Base-by-base conservation (phyloP, 1,284 basidiomycete species). In the Tremellales sp. region DNA sequence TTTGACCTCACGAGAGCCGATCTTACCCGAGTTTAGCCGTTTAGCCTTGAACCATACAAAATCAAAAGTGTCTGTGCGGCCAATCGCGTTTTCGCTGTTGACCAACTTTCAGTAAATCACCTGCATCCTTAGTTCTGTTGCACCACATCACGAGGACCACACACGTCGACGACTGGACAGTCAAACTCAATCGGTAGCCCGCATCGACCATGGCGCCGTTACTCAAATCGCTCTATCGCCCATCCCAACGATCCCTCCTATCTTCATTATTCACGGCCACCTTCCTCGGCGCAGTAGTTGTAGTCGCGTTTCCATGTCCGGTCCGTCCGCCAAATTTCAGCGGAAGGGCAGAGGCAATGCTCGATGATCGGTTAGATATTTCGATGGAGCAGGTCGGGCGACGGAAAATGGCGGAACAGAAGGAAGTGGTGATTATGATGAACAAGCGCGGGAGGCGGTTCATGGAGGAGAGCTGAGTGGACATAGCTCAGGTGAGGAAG, bases 241-340 rank as follows among this genome's bases (percentile, higher is more conserved):
- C 72, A 15, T 54, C 56, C 13, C 73, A 75, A 48, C 65, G 73
- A 44, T 72, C 69, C 0, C 56, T 74, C 40, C 67, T 75, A 52
- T 73, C 73, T 5, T 62, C 68, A 2, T 63, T 75, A 22, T 73
- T 74, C 58, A 67, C 72, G 69, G 46, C 69, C 54, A 49, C 72
- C 4, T 75, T 75, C 52, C 66, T 75, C 42, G 74, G 71, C 41
- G 68, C 72, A 7, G 61, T 75, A 23, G 57, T 66, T 19, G 68
- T 73, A 33, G 74, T 74, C 45, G 69, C 70, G 8, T 70, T 75
- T 51, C 74, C 74, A 7, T 75, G 74, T 59, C 74, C 74, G 0
- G 70, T 60, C 4, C 50, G 62, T 42, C 56, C 61, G 2, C 8
- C 29, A 31, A 49, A 43, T 12, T 53, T 54, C 40, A 39, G 46